A percentile compares a stretch with the other conserved stretches of the same genome.
phyloP scores from a whole-genome alignment of 768 basidiomycete species.

The Tricholoma sp. region DNA sequence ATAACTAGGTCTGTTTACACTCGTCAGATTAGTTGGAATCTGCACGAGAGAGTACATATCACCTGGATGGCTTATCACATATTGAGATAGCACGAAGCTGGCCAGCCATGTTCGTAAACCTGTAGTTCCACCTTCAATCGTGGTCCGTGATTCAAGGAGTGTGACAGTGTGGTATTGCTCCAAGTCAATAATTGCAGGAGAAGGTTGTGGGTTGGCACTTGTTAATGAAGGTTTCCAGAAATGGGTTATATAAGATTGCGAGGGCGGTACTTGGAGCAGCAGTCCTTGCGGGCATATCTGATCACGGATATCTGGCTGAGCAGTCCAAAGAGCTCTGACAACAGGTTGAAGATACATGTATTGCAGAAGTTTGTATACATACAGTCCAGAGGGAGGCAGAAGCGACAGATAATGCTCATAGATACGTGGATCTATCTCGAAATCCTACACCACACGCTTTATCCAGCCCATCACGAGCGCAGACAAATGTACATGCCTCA shows the following conservation, averaged over 20 bases:
- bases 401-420: conserved; percentile 58
- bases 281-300: conserved; percentile 25
- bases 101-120: conserved; percentile 79
- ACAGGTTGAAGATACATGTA: conserved; percentile 2
- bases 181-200: conserved; percentile 14
- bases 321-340: conserved; percentile 18
- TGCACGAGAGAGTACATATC: conserved; percentile 5
- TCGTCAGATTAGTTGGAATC: conserved; percentile 9
- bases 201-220: neutral
- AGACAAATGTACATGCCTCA: conserved; percentile 39
- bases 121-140: conserved; percentile 72
- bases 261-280: conserved; percentile 31
- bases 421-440: conserved; percentile 60
- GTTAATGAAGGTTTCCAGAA: conserved; percentile 40
- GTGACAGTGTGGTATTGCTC: conserved; percentile 41
- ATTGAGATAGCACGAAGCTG: conserved; percentile 59
- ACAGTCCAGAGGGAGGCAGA: conserved; percentile 33
- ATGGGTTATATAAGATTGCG: conserved; percentile 61
- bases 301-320: conserved; percentile 14
- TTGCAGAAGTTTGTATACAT: conserved; percentile 9
- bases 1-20: conserved; percentile 41
- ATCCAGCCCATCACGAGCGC: conserved; percentile 3
- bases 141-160: conserved; percentile 67
- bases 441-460: conserved; percentile 29
- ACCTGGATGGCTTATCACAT: conserved; percentile 56